phyloP scores from a whole-genome alignment of 2,329 filamentous ascomycete genomes.

The Emmonsia crescens region DNA sequence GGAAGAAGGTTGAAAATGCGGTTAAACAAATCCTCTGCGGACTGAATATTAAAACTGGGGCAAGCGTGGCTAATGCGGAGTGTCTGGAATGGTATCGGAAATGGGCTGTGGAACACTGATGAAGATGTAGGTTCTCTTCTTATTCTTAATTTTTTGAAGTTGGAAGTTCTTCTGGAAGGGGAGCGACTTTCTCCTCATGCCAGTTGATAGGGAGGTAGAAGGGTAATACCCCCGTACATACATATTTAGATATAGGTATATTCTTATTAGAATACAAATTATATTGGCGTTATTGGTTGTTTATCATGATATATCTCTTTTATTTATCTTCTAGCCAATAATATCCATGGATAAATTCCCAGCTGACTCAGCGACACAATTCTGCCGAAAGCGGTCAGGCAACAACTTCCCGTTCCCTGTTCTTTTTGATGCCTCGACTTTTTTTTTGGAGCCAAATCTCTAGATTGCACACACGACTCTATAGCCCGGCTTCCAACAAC shows the following conservation, averaged over 20 bases:
- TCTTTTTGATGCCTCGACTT: too few species aligned
- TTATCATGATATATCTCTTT: background rate
- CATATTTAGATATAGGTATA: background rate
- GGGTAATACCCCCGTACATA: too few species aligned
- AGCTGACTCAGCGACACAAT: background rate
- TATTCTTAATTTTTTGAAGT: background rate
- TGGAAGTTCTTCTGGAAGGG: too few species aligned
- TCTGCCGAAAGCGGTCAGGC: constrained; percentile 3
- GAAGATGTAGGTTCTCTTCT: background rate
- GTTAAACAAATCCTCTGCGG: constrained; percentile 95
- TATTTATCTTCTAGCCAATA: background rate
- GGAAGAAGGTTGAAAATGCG: constrained; percentile 95
- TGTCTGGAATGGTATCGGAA: constrained; percentile 78
- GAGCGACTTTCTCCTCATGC: too few species aligned
- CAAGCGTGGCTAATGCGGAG: constrained; percentile 84
- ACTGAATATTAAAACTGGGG: constrained; percentile 73
- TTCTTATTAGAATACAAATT: background rate
- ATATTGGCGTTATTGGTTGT: background rate
- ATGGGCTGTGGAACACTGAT: constrained; percentile 53
- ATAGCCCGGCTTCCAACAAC: constrained; percentile 1
- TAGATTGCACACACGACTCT: background rate
- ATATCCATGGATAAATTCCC: background rate
- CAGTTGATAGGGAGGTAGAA: too few species aligned
- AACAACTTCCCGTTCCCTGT: background rate
- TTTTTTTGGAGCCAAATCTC: background rate